Evolutionary conservation across 139 green algal species (phyloP), one percentile per base, ranked within the genome.

Genomic region (Klebsormidium nitens): DNA sequence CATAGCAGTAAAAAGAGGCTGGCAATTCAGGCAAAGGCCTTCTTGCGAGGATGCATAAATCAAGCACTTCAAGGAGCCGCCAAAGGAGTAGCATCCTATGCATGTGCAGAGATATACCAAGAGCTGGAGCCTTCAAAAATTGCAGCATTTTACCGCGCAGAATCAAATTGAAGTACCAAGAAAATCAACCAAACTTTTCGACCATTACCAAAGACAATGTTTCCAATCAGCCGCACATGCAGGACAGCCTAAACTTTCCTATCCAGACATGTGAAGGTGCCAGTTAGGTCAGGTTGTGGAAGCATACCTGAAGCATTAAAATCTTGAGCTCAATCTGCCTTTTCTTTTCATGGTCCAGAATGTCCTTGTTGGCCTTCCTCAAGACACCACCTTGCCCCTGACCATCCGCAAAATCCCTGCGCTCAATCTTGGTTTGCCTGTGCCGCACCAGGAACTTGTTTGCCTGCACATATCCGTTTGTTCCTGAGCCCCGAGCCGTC

Each of bases 341-440:
- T 81, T 96, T 96, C 23, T 81, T 75, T 50, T 96, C 93, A 80
- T 98, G 93, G 55, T 95, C 86, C 31, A 97, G 63, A 36, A 98
- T 97, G 1, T 81, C 85, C 35, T 85, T 56, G 69, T 96, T 92
- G 36, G 91, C 76, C 75, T 90, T 75, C 34, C 69, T 19, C 4
- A 38, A 40, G 28, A 66, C 26, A 4, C 75, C 59, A 36, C 64
- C 59, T 36, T 19, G 42, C 32, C 49, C 62, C 66, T 70, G 32
- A 8, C 62, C 64, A 3, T 61, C 59, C 26, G 65, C 50, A 39
- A 77, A 71, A 3, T 77, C 66, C 2, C 55, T 75, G 19, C 36
- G 2, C 48, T 82, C 62, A 14, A 70, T 26, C 35, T 31, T 72
- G 32, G 2, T 35, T 36, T 28, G 61, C 23, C 69, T 47, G 5